These are phyloP conservation scores for Monilinia aucupariae DNA, from an alignment of 2,329 filamentous ascomycete species.

Conservation along the genomic window DNA sequence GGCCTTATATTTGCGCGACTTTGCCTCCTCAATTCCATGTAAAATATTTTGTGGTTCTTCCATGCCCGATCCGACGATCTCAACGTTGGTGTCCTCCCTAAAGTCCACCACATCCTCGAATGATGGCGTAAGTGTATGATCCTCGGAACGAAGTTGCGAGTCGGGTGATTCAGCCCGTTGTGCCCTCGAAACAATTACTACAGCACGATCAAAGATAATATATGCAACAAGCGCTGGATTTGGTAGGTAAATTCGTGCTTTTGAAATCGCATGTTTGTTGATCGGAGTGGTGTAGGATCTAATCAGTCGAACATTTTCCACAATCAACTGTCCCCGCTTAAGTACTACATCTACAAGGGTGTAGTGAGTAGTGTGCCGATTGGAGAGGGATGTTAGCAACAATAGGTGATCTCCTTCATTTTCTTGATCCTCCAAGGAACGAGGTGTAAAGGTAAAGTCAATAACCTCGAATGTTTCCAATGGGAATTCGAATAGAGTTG, in stretches of 20 bases:
- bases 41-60: slow-evolving; percentile 49
- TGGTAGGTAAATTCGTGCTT: slow-evolving; percentile 70
- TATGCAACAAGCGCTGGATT: slow-evolving; percentile 75
- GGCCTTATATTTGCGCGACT: slow-evolving; percentile 48
- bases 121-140: slow-evolving; percentile 54
- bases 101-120: slow-evolving; percentile 89
- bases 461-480: slow-evolving; percentile 64
- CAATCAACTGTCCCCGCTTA: slow-evolving; percentile 45
- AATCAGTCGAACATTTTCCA: slow-evolving; percentile 65
- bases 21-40: slow-evolving; percentile 43
- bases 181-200: slow-evolving; percentile 70
- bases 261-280: slow-evolving; percentile 37
- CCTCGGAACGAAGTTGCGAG: slow-evolving; percentile 66
- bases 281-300: slow-evolving; percentile 56
- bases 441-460: slow-evolving; percentile 69
- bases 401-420: slow-evolving; percentile 52
- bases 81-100: slow-evolving; percentile 56
- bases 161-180: slow-evolving; percentile 65
- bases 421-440: slow-evolving; percentile 47
- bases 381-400: slow-evolving; percentile 54
- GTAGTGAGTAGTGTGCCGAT: slow-evolving; percentile 55
- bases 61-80: slow-evolving; percentile 58
- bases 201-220: slow-evolving; percentile 70
- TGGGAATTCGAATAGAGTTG: slow-evolving; percentile 44
- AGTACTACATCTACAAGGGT: slow-evolving; percentile 68